Evolutionary conservation across 139 green algal genomes (phyloP), one percentile per base, ranked within the genome.

Genomic region (Desmodesmus armatus): DNA sequence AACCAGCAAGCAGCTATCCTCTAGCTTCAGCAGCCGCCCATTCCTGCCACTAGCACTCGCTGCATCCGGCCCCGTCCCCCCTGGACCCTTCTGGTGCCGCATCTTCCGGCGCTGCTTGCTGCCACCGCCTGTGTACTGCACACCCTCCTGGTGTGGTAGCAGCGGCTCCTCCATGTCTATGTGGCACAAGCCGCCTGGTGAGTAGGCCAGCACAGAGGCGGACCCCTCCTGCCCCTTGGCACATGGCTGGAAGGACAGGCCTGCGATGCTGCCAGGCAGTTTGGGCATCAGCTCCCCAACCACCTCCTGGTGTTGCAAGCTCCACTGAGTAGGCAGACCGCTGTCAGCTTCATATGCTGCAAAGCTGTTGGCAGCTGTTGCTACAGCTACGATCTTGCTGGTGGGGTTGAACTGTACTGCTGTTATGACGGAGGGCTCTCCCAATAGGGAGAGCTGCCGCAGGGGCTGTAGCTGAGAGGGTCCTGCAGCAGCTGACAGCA

Each of bases 351-450:
- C 80, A 63, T 89, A 94, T 5, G 91, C 69, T 3, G 65, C 73
- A 25, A 96, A 47, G 9, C 74, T 63, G 58, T 86, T 88, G 41
- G 53, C 84, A 25, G 85, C 87, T 1, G 80, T 89, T 2, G 74
- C 91, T 3, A 94, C 71, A 15, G 88, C 90, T 33, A 97, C 44
- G 4, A 37, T 39, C 49, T 87, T 77, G 43, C 91, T 83, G 77
- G 92, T 89, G 3, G 87, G 62, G 27, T 78, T 89, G 76, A 97
- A 95, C 1, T 84, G 86, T 3, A 94, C 9, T 1, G 89, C 86
- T 1, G 87, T 92, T 53, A 95, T 73, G 2, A 88, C 40, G 25
- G 39, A 70, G 66, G 85, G 88, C 0, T 90, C 90, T 13, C 87
- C 90, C 19, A 91, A 87, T 27, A 94, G 37, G 40, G 91, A 72